These are phyloP conservation scores for Spirogloea muscicola DNA, from an alignment of 139 green algal species.

Conservation along the genomic window DNA sequence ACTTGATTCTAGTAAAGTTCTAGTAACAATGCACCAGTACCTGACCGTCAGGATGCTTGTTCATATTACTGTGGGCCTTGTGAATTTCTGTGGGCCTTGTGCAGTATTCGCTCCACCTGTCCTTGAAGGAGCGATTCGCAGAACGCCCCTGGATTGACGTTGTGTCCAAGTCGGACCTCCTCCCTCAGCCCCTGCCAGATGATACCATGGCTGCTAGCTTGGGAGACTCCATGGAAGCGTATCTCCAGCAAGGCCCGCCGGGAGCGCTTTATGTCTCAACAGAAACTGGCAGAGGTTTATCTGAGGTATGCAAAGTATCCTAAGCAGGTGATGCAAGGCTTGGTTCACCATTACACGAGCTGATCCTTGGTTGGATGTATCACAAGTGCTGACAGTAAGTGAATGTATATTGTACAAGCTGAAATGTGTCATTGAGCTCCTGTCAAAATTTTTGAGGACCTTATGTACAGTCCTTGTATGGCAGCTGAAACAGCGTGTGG, in stretches of 20 bases:
- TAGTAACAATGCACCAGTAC: too few relatives aligned
- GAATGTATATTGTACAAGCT: too few relatives aligned
- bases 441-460: not conserved
- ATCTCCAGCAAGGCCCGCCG: not conserved
- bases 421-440: too few relatives aligned
- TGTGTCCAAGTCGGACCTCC: conserved; percentile 85
- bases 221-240: not conserved
- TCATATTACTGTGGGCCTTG: not conserved
- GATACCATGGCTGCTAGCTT: not conserved
- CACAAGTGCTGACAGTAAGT: not conserved
- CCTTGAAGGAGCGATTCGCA: conserved; percentile 67
- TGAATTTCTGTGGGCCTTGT: not conserved
- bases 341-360: not conserved
- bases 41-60: conserved; percentile 12
- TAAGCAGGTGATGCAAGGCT: not conserved
- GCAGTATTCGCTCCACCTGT: conserved; percentile 25
- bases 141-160: conserved; percentile 87
- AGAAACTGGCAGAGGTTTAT: not conserved
- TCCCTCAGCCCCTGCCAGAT: conserved; percentile 40
- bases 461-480: not conserved
- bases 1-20: not conserved
- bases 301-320: not conserved
- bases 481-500: not conserved
- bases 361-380: not conserved
- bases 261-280: not conserved